A percentile compares a stretch with the other conserved stretches of the same genome.
Evolutionary conservation across 2,329 filamentous ascomycete genomes (phyloP).

Genomic region (Aureobasidium subglaciale): DNA sequence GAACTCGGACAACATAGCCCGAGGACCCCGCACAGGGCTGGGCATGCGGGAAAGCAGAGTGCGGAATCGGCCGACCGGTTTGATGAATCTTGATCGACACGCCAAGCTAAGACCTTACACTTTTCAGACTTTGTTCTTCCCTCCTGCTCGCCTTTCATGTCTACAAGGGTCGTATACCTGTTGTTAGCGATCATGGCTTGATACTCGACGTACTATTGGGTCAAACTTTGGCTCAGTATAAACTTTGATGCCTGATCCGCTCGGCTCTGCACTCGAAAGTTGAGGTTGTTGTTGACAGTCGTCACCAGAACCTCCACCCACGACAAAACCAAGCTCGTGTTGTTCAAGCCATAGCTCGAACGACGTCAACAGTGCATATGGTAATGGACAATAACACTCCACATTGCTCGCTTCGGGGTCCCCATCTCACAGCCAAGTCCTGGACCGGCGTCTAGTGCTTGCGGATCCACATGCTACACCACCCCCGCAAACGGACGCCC

Average conservation of each 20-base stretch:
- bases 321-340: neutral
- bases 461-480: constrained; percentile 4
- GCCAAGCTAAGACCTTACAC: neutral
- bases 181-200: too few relatives aligned
- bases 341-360: neutral
- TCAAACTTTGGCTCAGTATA: too few relatives aligned
- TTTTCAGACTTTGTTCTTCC: neutral
- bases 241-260: neutral
- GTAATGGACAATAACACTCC: neutral
- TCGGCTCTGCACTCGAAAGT: neutral
- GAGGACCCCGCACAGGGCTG: neutral
- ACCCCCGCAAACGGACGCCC: constrained; percentile 4
- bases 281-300: neutral
- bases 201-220: neutral
- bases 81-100: neutral
- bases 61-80: neutral
- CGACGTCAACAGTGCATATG: neutral
- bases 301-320: neutral
- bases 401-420: neutral
- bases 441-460: neutral
- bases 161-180: neutral
- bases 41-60: neutral
- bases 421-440: neutral
- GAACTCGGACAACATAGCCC: neutral
- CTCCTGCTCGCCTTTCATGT: neutral